Evolutionary conservation across 352 stramenopile species (phyloP), one percentile per base, ranked within the genome.

Genomic region (Globisporangium abappressorium): DNA sequence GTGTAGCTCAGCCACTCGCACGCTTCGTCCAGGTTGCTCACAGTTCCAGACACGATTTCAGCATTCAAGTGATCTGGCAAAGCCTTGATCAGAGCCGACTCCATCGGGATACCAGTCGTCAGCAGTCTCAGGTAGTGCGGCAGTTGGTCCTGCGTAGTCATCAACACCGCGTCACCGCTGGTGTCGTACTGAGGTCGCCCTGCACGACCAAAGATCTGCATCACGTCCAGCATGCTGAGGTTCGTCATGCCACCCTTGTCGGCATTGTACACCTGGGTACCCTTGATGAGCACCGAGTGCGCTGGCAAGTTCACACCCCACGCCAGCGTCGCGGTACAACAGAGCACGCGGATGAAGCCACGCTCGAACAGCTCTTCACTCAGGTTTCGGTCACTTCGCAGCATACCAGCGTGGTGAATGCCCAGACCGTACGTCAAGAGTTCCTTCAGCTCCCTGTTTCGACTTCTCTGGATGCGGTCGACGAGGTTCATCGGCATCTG

Each of bases 211-310:
- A 99, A 99, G 72, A 99, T 99, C 81, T 99, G 98, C 78, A 99
- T 97, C n/a, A 99, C 97, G 75, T 99, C 98, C 12, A 99, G 84
- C 83, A 99, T 99, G 65, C 89, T 98, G 33, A 99, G 72, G 70
- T 99, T 97, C 15, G 98, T 95, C 71, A 98, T 97, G 36, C 96
- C 97, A 61, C 98, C 98, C 78, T 99, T 99, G 73, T 99, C 97
- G 3, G 98, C 87, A 69, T 99, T 99, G 85, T 99, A 99, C 38
- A 99, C 95, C 71, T 99, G 93, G 7, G 98, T 99, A 9, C 98
- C 98, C 77, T 99, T 99, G 72, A 99, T 99, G 46, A 99, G 84
- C 22, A 99, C 98, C 11, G 95, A 98, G 77, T 99, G 98, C 0
- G 97, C 98, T 4, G 98, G 98, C 20, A 99, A 81, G 72, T 99